Base-by-base conservation (phyloP, 1,139 yeast genomes). In the Magnusiomyces suaveolens region DNA sequence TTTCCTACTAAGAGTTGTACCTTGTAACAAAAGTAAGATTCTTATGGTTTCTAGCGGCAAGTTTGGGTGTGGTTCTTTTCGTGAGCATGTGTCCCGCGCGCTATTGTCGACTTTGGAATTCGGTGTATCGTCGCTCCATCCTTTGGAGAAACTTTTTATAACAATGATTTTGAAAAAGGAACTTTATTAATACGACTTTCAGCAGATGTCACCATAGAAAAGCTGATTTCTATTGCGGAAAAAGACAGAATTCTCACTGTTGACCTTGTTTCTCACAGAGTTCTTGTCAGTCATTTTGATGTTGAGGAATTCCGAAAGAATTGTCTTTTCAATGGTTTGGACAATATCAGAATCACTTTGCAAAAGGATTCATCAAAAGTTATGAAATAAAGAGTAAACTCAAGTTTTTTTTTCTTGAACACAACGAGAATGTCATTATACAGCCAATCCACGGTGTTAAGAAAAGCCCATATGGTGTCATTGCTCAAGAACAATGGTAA, bases 61-160 rank as follows among this genome's bases (percentile, higher is more conserved):
- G 75, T 92, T 92, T 69, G 98, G 98, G 61, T 92, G 98, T 76
- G 98, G 98, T 65, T 90, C 97, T 46, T 89, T 97, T 3, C 87
- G 98, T 78, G 98, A 92, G 72, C 98, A 92, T 66, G 98, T n/a
- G n/a, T 98, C 25, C 97, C 98, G 57, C 92, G 98, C 98, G 98
- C 98, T 2, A 79, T 92, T 62, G 90, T 88, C 66, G 98, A 92
- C 73, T 92, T 92, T 66, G 98, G 98, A 69, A 89, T 92, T 71
- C 84, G 87, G 71, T 85, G 92, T 60, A 86, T 92, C 68, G 89
- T 92, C 72, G 97, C 98, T 2, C 97, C 97, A 57, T 88, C 97
- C 1, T 92, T 90, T 65, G 98, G 98, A 69, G 98, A 92, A 72
- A 92, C 92, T 65, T 92, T 92, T 78, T 90, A 87, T 81, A 92